Conservation (phyloP, 139 green algal genomes). For the Volvox reticuliferus region DNA sequence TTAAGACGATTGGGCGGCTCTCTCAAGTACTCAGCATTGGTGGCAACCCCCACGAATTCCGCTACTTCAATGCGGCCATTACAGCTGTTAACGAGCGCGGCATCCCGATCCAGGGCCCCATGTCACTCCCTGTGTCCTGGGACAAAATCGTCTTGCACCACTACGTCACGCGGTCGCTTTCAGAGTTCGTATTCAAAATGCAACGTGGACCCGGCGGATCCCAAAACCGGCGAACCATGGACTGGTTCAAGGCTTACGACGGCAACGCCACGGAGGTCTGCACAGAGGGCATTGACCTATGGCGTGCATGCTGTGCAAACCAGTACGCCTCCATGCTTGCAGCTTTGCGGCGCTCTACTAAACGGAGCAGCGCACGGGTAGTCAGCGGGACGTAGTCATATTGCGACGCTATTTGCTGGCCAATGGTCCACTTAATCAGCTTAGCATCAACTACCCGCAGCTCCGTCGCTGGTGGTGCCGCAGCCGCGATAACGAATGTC, state of each 20-base stretch:
- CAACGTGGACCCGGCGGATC: slow-evolving; percentile 40
- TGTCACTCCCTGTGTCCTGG: slow-evolving; percentile 17
- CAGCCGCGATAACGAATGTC: too few species aligned
- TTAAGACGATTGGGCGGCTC: slow-evolving; percentile 54
- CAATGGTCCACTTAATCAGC: too few species aligned
- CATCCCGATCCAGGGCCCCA: not conserved
- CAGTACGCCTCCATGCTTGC: slow-evolving; percentile 2
- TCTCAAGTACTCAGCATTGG: slow-evolving; percentile 42
- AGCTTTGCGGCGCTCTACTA: not conserved
- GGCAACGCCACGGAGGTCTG: slow-evolving; percentile 40
- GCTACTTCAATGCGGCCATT: slow-evolving; percentile 29
- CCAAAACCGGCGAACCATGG: slow-evolving; percentile 8
- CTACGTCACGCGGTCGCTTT: slow-evolving; percentile 56
- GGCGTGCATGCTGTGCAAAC: slow-evolving; percentile 5
- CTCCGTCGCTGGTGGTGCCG: too few species aligned
- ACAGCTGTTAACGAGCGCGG: slow-evolving; percentile 54
- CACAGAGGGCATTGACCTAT: slow-evolving; percentile 1
- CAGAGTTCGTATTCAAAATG: slow-evolving; percentile 58
- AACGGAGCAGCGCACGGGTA: not conserved
- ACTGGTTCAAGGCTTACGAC: slow-evolving; percentile 42
- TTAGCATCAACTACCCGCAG: too few species aligned
- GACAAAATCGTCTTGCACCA: slow-evolving; percentile 55
- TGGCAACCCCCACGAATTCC: slow-evolving; percentile 56
- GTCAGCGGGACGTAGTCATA: not conserved
- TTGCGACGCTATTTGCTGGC: too few species aligned